Evolutionary conservation across 352 stramenopile genomes (phyloP), one percentile per base, ranked within the genome.

Genomic region (Pythium apleroticum): DNA sequence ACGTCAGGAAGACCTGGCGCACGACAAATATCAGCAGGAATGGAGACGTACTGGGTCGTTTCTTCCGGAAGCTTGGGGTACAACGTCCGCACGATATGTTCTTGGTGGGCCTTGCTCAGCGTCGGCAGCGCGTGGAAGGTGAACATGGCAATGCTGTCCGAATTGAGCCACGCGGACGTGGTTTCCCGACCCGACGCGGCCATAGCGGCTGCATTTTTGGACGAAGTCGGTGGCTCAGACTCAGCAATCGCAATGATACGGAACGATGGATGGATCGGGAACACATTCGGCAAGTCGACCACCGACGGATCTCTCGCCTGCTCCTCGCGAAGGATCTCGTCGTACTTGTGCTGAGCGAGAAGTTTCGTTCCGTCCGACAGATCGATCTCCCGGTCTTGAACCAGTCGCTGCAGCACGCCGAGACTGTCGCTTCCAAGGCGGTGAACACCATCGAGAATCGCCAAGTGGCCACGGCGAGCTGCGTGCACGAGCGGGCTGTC

Each of bases 361-460:
- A 98, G 74, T 33, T 93, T 92, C 3, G 81, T 89, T 2, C 94
- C 93, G 71, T 98, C 91, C 0, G 90, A 90, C 20, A 98, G 71
- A 43, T 96, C 76, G 46, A 95, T 81, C 48, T 96, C 86, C n/a
- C 91, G 83, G 30, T 98, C 85, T 69, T 95, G 84, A 31, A 98
- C 68, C 7, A 98, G 74, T 12, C 87, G 75, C 63, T 95, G 86
- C 45, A 98, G 76, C 0, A 95, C 86, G 4, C 84, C 80, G 8
- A 99, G 77, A 27, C 90, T 97, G 76, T 98, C 95, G 19, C 84
- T 80, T 12, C 87, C 78, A 6, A 98, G 76, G 14, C 95, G 97
- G 57, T 99, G 92, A 9, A 98, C 80, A 20, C 95, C 95, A 80
- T 99, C 96, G 4, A 99, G 66, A 43, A 98, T 84, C 0, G 84